Base-by-base conservation (phyloP, 371 early-diverging fungal genomes). In the Syncephalastrum contaminatum region DNA sequence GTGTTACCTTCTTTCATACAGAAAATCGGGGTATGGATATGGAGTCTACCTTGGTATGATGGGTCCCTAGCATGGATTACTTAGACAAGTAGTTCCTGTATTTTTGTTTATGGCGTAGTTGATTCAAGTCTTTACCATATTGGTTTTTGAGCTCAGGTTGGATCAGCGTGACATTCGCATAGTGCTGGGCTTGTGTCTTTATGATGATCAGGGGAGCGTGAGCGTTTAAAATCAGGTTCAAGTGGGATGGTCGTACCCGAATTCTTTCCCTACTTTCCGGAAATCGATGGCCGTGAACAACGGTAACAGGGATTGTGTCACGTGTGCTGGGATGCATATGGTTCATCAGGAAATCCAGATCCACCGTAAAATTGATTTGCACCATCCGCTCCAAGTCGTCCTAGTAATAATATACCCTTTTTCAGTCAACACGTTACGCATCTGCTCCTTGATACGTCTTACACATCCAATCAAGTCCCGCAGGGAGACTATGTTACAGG, bases 41-140 rank as follows among this genome's bases (percentile, higher is more conserved):
- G 18, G 39, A 19, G 12, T 36, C 2, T 52, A 72, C 77, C 66
- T 87, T 87, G 16, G 85, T 77, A 53, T 87, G 87, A 62, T 87
- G 85, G 3, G 82, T 82, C 1, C 87, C 87, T 77, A 55, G 7
- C 25, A 24, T n/a, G 0, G 13, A 30, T 13, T 19, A 43, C 4
- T 10, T 5, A 14, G 13, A 25, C 43, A 41, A 21, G 25, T 42
- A 30, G 45, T 16, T 44, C n/a, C 16, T 27, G 22, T 42, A 10
- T 42, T 40, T 42, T 36, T 44, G 22, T 48, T 3, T 48, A 50
- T 1, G 43, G 24, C 10, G 30, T n/a, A 45, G 21, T 43, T 10
- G 14, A 20, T 12, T 4, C 18, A 7, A 20, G 21, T 43, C 42
- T 36, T 43, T 47, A 63, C 58, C 58, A 42, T 41, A 53, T 21